Conservation (phyloP, 129 eudicot species). For the Flaveria linearis region DNA sequence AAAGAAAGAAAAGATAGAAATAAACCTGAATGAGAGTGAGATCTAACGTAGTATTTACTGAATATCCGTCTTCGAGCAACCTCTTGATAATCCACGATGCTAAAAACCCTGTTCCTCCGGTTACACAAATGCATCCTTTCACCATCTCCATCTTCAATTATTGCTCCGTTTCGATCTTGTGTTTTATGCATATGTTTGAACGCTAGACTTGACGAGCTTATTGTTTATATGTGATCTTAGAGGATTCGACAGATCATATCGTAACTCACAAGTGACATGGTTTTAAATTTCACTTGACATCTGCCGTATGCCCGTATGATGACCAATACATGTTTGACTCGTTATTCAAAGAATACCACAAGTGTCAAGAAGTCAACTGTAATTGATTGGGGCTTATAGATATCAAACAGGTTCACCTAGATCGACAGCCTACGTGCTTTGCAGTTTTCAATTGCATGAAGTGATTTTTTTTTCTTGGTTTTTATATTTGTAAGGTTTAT, state of each 20-base stretch:
- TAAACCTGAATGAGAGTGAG: slow-evolving; percentile 28
- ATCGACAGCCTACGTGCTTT: too few species aligned
- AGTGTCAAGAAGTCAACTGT: background rate
- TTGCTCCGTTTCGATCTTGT: background rate
- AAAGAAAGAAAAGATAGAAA: too few species aligned
- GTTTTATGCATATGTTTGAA: background rate
- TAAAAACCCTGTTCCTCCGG: slow-evolving; percentile 61
- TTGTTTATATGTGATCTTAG: background rate
- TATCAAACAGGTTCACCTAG: too few species aligned
- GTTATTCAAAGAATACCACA: background rate
- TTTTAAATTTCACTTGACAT: too few species aligned
- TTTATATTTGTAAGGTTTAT: too few species aligned
- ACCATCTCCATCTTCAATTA: background rate
- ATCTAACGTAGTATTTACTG: slow-evolving; percentile 49
- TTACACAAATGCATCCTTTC: slow-evolving; percentile 62
- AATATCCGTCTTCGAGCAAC: slow-evolving; percentile 52
- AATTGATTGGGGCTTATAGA: background rate
- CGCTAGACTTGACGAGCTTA: too few species aligned
- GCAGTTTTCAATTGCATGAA: too few species aligned
- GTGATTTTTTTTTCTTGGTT: too few species aligned
- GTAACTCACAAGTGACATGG: background rate
- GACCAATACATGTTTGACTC: slow-evolving; percentile 8
- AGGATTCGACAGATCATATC: background rate
- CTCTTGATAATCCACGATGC: slow-evolving; percentile 59
- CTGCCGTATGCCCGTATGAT: too few species aligned